Percentiles rank a stretch among this genome's conserved stretches.
phyloP scores from a whole-genome alignment of 495 filamentous ascomycete species.

The Tuber melanosporum region DNA sequence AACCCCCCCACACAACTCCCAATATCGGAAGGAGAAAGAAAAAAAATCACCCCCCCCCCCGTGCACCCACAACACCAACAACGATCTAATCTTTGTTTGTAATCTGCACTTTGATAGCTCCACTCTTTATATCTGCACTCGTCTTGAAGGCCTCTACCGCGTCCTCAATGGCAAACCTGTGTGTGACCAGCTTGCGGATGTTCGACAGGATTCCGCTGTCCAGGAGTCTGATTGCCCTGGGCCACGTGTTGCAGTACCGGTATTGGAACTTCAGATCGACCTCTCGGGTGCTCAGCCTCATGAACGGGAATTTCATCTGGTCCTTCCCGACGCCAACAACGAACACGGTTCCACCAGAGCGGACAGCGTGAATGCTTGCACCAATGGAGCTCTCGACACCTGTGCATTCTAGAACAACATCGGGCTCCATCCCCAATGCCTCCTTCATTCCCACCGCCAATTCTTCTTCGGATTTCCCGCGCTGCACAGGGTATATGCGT shows the following conservation, averaged over 20 bases:
- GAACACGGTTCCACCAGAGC: slow-evolving; percentile 91
- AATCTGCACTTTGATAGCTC: slow-evolving; percentile 94
- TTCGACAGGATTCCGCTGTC: slow-evolving; percentile 69
- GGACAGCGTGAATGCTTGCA: slow-evolving; percentile 76
- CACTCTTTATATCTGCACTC: slow-evolving; percentile 76
- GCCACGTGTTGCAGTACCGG: slow-evolving; percentile 92
- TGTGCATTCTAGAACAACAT: slow-evolving; percentile 78
- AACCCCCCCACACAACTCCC: not conserved
- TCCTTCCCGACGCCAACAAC: slow-evolving; percentile 89
- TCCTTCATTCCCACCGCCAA: slow-evolving; percentile 59
- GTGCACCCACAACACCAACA: not conserved
- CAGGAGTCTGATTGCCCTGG: slow-evolving; percentile 78
- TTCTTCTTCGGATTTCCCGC: slow-evolving; percentile 59
- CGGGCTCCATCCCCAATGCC: slow-evolving; percentile 64
- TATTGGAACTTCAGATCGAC: slow-evolving; percentile 95
- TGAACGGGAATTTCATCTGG: slow-evolving; percentile 90
- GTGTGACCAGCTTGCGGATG: slow-evolving; percentile 73
- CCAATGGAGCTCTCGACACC: slow-evolving; percentile 84
- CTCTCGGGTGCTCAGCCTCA: slow-evolving; percentile 81
- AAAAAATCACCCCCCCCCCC: too few species aligned
- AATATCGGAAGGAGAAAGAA: not conserved
- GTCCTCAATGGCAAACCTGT: slow-evolving; percentile 77
- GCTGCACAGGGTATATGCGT: slow-evolving; percentile 70
- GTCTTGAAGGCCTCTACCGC: slow-evolving; percentile 83
- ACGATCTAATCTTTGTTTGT: slow-evolving; percentile 49